Evolutionary conservation across 2,329 filamentous ascomycete species (phyloP).

Genomic region (Calonectria leucothoes): DNA sequence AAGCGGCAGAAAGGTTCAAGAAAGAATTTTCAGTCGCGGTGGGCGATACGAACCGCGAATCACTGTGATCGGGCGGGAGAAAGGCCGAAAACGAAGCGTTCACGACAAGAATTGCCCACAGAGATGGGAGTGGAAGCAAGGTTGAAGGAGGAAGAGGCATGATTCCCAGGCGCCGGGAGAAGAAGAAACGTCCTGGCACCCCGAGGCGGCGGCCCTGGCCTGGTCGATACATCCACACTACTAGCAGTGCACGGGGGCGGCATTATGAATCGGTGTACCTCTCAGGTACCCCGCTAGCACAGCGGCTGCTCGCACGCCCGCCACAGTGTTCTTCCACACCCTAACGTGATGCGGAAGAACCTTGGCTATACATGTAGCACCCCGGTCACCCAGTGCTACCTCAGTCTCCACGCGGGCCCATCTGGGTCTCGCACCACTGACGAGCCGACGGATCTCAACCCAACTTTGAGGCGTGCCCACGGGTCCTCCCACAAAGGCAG

Average conservation of each 20-base stretch:
- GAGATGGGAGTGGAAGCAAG: constrained; percentile 45
- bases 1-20: constrained; percentile 14
- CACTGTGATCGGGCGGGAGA: constrained; percentile 12
- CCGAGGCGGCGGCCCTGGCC: constrained; percentile 51
- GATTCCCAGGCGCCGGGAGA: constrained; percentile 50
- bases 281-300: constrained; percentile 40
- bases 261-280: constrained; percentile 44
- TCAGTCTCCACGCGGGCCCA: constrained; percentile 51
- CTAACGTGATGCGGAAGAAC: constrained; percentile 35
- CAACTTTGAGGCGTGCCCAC: constrained; percentile 49
- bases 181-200: constrained; percentile 54
- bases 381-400: constrained; percentile 47
- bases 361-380: constrained; percentile 47
- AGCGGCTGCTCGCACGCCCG: constrained; percentile 16
- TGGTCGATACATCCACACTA: constrained; percentile 48
- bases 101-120: constrained; percentile 38
- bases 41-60: constrained; percentile 7
- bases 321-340: constrained; percentile 22
- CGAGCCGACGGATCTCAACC: constrained; percentile 53
- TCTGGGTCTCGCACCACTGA: constrained; percentile 54
- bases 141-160: constrained; percentile 50
- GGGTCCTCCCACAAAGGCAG: constrained; percentile 43
- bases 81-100: constrained; percentile 37
- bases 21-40: constrained; percentile 4
- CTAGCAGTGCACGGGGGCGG: constrained; percentile 51